Evolutionary conservation across 1,284 basidiomycete genomes (phyloP).

Genomic region (Thecaphora thlaspeos): DNA sequence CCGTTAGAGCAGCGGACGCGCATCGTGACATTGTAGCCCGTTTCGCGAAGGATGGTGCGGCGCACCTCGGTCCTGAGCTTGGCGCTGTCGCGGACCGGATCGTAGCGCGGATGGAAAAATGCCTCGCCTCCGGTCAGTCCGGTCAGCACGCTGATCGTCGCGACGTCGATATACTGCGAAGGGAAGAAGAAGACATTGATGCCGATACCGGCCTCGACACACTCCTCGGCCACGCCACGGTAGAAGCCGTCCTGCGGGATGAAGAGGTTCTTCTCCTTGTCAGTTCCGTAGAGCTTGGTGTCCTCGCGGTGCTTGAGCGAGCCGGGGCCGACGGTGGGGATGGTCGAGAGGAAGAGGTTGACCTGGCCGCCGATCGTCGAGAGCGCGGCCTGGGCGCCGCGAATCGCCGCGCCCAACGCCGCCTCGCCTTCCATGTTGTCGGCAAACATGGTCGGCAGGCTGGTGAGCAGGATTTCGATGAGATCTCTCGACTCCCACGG

Average conservation of each 20-base stretch:
- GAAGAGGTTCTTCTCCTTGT: conserved; percentile 83
- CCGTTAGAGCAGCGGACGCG: conserved; percentile 84
- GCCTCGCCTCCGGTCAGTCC: conserved; percentile 86
- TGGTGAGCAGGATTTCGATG: conserved; percentile 68
- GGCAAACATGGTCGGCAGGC: conserved; percentile 70
- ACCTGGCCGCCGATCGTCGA: conserved; percentile 83
- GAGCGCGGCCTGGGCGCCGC: conserved; percentile 65
- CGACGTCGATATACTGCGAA: conserved; percentile 79
- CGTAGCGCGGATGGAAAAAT: conserved; percentile 88
- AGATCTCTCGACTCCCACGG: conserved; percentile 68
- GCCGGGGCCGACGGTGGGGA: conserved; percentile 78
- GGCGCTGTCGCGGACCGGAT: conserved; percentile 69
- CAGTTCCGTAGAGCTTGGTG: conserved; percentile 75
- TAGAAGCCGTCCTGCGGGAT: conserved; percentile 74
- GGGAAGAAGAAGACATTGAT: conserved; percentile 87
- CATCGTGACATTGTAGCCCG: conserved; percentile 78
- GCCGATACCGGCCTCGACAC: conserved; percentile 83
- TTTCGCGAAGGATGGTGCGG: conserved; percentile 70
- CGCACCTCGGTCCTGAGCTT: conserved; percentile 73
- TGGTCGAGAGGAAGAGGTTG: conserved; percentile 74
- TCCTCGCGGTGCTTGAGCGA: conserved; percentile 68
- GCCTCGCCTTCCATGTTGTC: conserved; percentile 64
- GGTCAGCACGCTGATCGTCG: conserved; percentile 70
- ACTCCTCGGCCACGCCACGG: conserved; percentile 80
- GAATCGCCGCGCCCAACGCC: conserved; percentile 76